phyloP scores from a whole-genome alignment of 352 stramenopile species.

The Globisporangium yorkense region DNA sequence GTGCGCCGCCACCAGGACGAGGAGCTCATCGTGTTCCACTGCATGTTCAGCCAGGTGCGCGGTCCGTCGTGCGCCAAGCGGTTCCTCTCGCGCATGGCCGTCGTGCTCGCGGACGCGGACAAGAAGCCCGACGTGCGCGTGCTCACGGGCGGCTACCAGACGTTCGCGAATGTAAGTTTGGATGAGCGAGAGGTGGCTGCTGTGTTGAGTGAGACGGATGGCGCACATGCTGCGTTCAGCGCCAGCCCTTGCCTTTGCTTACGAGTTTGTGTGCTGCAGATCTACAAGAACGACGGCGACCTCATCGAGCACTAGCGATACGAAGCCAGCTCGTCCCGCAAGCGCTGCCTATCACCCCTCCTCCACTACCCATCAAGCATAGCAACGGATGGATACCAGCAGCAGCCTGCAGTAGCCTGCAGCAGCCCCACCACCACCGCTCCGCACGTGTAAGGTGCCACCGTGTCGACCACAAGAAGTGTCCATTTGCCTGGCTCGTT shows the following conservation, averaged over 20 bases:
- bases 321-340: not conserved
- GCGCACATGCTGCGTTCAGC: not conserved
- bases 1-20: slow-evolving; percentile 60
- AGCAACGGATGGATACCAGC: not conserved
- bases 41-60: slow-evolving; percentile 85
- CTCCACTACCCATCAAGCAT: not conserved
- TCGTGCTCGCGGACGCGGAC: slow-evolving; percentile 37
- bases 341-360: not conserved
- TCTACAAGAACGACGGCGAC: slow-evolving; percentile 18
- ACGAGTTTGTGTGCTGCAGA: slow-evolving; percentile 4
- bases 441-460: not conserved
- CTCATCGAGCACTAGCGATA: slow-evolving; percentile 13
- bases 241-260: not conserved
- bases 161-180: slow-evolving; percentile 43
- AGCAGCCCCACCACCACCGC: not conserved
- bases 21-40: slow-evolving; percentile 77
- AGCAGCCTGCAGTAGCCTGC: too few species aligned
- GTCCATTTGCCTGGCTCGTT: not conserved
- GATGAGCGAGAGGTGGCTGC: not conserved
- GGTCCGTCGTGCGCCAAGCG: slow-evolving; percentile 73
- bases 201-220: not conserved
- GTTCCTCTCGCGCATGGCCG: slow-evolving; percentile 57
- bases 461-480: not conserved
- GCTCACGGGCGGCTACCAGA: slow-evolving; percentile 65
- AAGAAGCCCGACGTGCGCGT: slow-evolving; percentile 55